Percentiles rank a stretch among this genome's conserved stretches.
Evolutionary conservation across 225 moss, liverwort and hornwort species (phyloP).

Genomic region (Pseudisothecium myosuroides): DNA sequence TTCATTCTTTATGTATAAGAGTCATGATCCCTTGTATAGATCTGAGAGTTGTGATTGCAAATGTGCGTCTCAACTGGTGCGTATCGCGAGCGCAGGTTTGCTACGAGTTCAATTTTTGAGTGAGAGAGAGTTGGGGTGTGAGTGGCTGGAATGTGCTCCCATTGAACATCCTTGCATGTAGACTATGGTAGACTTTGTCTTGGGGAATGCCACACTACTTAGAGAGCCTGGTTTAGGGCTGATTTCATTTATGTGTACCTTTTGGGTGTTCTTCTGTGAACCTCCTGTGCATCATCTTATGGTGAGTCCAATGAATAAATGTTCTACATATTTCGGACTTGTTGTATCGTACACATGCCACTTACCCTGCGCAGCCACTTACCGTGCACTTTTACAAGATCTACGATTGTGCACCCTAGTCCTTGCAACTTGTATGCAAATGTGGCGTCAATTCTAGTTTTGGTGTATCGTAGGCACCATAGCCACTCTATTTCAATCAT

Average conservation of each 20-base stretch:
- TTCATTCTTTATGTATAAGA: conserved; percentile 11
- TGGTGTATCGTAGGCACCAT: no score
- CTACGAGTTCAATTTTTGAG: neutral
- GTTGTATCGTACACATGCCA: no score
- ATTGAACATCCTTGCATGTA: neutral
- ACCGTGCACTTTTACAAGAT: no score
- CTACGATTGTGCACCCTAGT: no score
- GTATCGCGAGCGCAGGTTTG: neutral
- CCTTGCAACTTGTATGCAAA: no score
- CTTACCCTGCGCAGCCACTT: no score
- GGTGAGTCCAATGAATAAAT: neutral
- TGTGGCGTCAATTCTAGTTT: no score
- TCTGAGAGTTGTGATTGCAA: neutral
- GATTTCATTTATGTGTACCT: neutral
- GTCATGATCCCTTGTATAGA: conserved; percentile 7
- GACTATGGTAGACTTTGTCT: neutral
- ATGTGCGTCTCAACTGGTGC: neutral
- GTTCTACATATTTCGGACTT: neutral
- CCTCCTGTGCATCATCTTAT: neutral
- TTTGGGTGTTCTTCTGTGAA: neutral
- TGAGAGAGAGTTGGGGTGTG: neutral
- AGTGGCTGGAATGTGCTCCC: neutral
- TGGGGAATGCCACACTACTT: neutral
- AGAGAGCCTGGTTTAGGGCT: neutral
- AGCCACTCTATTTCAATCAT: no score